A percentile compares a stretch with the other conserved stretches of the same genome.
phyloP scores from a whole-genome alignment of 1,139 yeast genomes.

The Meyerozyma smithsonii region DNA sequence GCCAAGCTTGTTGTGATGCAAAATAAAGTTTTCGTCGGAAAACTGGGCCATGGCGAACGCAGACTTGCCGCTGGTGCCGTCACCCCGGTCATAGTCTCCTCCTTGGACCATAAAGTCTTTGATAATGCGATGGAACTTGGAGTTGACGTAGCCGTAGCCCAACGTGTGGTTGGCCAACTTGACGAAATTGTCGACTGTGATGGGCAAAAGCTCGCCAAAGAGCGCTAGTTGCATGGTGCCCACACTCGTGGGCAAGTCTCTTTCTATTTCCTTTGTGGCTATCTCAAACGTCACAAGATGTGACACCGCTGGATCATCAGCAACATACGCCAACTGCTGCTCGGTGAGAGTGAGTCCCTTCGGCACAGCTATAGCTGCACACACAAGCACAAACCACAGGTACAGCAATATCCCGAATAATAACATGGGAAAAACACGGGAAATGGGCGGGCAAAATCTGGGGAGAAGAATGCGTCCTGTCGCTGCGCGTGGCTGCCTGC shows the following conservation, averaged over 20 bases:
- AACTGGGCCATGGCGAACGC: slow-evolving; percentile 25
- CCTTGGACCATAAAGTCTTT: slow-evolving; percentile 37
- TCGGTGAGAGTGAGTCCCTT: neutral
- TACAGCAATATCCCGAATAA: neutral
- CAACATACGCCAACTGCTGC: neutral
- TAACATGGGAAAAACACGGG: neutral
- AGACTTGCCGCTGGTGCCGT: slow-evolving; percentile 29
- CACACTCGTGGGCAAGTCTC: slow-evolving; percentile 1
- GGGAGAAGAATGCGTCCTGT: neutral
- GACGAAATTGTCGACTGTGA: slow-evolving; percentile 35
- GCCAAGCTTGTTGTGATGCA: slow-evolving; percentile 34
- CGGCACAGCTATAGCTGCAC: neutral
- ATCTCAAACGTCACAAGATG: slow-evolving; percentile 11
- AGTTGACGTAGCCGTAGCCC: slow-evolving; percentile 32
- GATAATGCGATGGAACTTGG: slow-evolving; percentile 35
- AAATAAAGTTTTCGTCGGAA: slow-evolving; percentile 33
- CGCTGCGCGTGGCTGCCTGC: no score
- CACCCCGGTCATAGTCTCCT: slow-evolving; percentile 27
- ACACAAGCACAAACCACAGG: neutral
- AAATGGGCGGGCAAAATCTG: neutral
- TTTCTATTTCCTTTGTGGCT: slow-evolving; percentile 4
- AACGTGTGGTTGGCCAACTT: slow-evolving; percentile 27
- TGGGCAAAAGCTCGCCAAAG: slow-evolving; percentile 27
- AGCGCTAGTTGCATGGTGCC: slow-evolving; percentile 19
- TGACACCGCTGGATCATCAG: slow-evolving; percentile 11